Percentiles rank a stretch among this genome's conserved stretches.
phyloP scores from a whole-genome alignment of 2,329 filamentous ascomycete genomes.

The Intubia oerlemansii region DNA sequence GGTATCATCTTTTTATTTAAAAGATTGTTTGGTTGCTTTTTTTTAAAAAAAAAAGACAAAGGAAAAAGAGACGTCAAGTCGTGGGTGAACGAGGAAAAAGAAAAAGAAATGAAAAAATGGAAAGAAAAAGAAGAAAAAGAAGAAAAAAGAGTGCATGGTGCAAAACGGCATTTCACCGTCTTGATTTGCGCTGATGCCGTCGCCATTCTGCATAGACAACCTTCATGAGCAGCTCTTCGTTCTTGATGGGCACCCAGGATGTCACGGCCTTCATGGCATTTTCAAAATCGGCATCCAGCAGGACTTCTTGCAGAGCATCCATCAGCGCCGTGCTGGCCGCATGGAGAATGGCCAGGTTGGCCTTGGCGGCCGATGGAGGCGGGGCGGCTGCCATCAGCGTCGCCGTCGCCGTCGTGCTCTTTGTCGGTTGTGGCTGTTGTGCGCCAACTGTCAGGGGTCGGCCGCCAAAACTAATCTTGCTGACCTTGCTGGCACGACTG shows the following conservation, averaged over 20 bases:
- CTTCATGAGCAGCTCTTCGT: conserved; percentile 83
- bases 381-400: conserved; percentile 5
- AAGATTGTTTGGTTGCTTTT: not conserved
- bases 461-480: too few relatives aligned
- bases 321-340: conserved; percentile 79
- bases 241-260: conserved; percentile 80
- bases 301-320: conserved; percentile 69
- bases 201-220: conserved; percentile 80
- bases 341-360: conserved; percentile 58
- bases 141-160: not conserved
- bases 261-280: conserved; percentile 96
- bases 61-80: not conserved
- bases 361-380: conserved; percentile 26
- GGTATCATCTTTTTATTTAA: too few relatives aligned
- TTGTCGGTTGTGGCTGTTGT: conserved; percentile 1
- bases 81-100: not conserved
- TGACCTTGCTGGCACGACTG: conserved; percentile 2
- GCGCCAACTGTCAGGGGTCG: too few relatives aligned
- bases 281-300: conserved; percentile 88
- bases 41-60: not conserved
- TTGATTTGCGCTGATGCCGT: conserved; percentile 19
- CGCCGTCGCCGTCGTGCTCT: not conserved
- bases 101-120: not conserved
- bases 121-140: not conserved
- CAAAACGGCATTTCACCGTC: not conserved